phyloP scores from a whole-genome alignment of 805 yeast genomes.

The Sugiyamaella qingdaonensis region DNA sequence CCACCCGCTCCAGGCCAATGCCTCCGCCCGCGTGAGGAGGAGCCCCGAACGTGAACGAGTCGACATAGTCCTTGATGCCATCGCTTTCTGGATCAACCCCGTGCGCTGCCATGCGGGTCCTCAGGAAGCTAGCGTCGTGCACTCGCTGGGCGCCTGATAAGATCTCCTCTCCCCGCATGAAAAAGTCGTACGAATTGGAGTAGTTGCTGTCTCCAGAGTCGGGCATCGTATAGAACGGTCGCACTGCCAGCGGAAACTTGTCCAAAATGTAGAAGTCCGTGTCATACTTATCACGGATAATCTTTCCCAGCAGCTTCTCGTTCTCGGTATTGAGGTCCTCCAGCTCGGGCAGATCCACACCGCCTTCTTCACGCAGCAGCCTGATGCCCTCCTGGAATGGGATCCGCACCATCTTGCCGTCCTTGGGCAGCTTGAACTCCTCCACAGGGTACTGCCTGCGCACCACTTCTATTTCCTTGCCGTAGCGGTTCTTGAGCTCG shows the following conservation, averaged over 20 bases:
- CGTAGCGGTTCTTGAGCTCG: conserved; percentile 74
- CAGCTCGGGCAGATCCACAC: conserved; percentile 66
- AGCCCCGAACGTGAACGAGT: conserved; percentile 91
- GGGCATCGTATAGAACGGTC: conserved; percentile 99
- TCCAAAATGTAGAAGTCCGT: conserved; percentile 98
- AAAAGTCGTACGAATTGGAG: conserved; percentile 97
- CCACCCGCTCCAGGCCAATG: conserved; percentile 97
- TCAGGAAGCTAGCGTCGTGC: conserved; percentile 83
- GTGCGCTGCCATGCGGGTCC: conserved; percentile 75
- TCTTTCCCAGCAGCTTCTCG: conserved; percentile 86
- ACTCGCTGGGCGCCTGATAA: conserved; percentile 99
- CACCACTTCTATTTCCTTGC: conserved; percentile 80
- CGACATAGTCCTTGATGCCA: conserved; percentile 86
- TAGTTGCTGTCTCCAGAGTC: conserved; percentile 86
- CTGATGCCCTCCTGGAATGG: conserved; percentile 88
- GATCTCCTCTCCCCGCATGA: conserved; percentile 99
- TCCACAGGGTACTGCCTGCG: conserved; percentile 96
- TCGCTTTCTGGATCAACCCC: conserved; percentile 76
- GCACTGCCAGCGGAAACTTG: conserved; percentile 92
- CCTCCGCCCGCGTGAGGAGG: conserved; percentile 99
- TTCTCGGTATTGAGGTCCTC: conserved; percentile 93
- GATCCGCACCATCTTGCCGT: conserved; percentile 88
- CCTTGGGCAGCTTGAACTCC: conserved; percentile 90
- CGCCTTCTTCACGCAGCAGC: conserved; percentile 82
- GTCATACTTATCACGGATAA: conserved; percentile 89